Conservation (phyloP, 202 grass and related monocot genomes). For the Bolboschoenoplectus hybrid region DNA sequence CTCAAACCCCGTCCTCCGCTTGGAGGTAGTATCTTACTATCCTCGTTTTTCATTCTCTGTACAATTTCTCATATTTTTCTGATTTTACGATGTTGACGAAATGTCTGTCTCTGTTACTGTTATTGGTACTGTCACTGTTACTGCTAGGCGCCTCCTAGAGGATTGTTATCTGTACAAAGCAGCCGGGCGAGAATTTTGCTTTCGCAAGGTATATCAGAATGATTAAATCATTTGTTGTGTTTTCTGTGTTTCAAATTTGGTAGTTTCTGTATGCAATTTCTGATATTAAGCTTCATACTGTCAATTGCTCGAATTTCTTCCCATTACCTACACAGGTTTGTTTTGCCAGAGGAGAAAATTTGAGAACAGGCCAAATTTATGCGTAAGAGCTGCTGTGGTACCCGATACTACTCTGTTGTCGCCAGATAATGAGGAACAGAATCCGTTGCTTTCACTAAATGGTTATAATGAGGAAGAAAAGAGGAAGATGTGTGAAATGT, state of each 20-base stretch:
- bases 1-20: constrained; percentile 22
- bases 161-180: neutral
- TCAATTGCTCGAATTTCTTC: no score
- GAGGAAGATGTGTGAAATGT: constrained; percentile 70
- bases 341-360: constrained; percentile 12
- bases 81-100: no score
- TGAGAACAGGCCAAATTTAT: neutral
- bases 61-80: neutral
- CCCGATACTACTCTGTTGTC: constrained; percentile 44
- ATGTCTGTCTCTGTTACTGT: neutral
- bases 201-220: neutral
- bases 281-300: no score
- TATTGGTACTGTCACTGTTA: neutral
- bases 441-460: neutral
- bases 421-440: constrained; percentile 56
- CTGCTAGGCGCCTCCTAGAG: constrained; percentile 1
- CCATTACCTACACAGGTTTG: constrained; percentile 15
- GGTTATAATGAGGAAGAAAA: constrained; percentile 52
- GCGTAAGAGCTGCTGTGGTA: constrained; percentile 42
- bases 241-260: neutral
- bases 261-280: neutral
- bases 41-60: neutral
- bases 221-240: no score
- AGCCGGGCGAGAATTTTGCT: neutral
- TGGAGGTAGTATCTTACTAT: neutral